These are phyloP conservation scores for Colletotrichum brevisporum DNA, from an alignment of 2,329 filamentous ascomycete species.

Conservation along the genomic window DNA sequence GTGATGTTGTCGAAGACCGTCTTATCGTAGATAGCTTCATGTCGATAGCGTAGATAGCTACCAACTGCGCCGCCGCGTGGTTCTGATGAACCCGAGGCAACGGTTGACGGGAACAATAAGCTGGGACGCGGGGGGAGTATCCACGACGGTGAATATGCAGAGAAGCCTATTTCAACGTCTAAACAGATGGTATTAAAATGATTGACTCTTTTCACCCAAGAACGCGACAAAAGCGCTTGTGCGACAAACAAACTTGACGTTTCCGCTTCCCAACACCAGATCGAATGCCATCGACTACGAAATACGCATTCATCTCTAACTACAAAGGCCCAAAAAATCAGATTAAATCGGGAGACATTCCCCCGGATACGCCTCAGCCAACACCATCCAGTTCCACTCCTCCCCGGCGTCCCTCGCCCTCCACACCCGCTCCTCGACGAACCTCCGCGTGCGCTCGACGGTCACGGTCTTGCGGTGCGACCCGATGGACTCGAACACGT, in stretches of 20 bases:
- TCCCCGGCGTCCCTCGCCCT: slow-evolving; percentile 44
- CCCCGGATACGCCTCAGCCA: slow-evolving; percentile 46
- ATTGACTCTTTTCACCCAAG: neutral
- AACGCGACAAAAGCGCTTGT: no score
- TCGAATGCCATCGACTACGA: neutral
- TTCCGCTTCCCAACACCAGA: neutral
- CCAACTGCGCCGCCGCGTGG: slow-evolving; percentile 4
- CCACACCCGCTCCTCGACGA: slow-evolving; percentile 48
- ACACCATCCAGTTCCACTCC: slow-evolving; percentile 50
- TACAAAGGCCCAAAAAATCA: no score
- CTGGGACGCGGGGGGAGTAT: slow-evolving; percentile 12
- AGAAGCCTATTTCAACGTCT: slow-evolving; percentile 37
- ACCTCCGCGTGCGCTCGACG: slow-evolving; percentile 44
- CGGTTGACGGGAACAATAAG: neutral
- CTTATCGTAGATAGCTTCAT: slow-evolving; percentile 22
- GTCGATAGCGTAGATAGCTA: slow-evolving; percentile 33
- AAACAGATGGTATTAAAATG: neutral
- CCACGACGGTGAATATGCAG: neutral
- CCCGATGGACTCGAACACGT: slow-evolving; percentile 47
- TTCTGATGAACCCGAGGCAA: slow-evolving; percentile 5
- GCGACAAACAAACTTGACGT: neutral
- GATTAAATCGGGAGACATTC: slow-evolving; percentile 47
- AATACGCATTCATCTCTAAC: no score
- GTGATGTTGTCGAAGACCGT: neutral
- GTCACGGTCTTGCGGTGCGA: slow-evolving; percentile 46